These are phyloP conservation scores for Hymenoscyphus salicellus DNA, from an alignment of 2,329 filamentous ascomycete species.

Conservation along the genomic window DNA sequence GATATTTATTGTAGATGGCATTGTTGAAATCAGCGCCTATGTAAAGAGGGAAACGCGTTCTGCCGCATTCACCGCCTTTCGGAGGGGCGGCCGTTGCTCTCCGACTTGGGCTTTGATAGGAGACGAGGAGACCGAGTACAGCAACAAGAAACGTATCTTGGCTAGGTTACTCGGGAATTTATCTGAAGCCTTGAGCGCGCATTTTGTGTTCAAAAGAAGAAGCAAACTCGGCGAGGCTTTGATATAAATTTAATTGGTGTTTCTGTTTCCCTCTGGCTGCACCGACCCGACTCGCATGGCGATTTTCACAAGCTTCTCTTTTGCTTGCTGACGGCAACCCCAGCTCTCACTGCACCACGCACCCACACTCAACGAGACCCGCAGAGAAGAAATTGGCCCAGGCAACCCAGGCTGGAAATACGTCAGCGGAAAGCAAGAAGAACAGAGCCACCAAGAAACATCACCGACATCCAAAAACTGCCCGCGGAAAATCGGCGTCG, in stretches of 20 bases:
- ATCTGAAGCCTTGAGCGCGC: neutral
- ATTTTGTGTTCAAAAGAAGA: neutral
- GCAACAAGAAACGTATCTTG: neutral
- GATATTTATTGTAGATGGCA: neutral
- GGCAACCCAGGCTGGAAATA: conserved; percentile 12
- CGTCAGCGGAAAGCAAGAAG: conserved; percentile 20
- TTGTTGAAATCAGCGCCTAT: neutral
- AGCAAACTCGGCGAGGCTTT: neutral
- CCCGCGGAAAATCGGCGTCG: neutral
- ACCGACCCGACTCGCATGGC: neutral
- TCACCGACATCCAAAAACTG: conserved; percentile 2
- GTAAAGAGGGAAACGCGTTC: neutral
- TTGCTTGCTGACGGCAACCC: neutral
- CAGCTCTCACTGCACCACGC: neutral
- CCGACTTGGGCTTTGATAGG: neutral
- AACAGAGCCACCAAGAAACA: neutral
- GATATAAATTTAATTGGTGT: neutral
- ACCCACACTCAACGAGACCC: neutral
- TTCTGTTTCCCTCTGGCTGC: neutral
- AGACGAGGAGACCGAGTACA: no score
- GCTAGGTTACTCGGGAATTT: neutral
- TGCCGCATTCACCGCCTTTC: neutral
- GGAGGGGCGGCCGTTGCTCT: neutral
- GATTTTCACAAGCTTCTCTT: conserved; percentile 11
- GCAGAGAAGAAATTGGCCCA: conserved; percentile 8